These are phyloP conservation scores for Claviceps digitariae DNA, from an alignment of 2,329 filamentous ascomycete genomes.

Conservation along the genomic window DNA sequence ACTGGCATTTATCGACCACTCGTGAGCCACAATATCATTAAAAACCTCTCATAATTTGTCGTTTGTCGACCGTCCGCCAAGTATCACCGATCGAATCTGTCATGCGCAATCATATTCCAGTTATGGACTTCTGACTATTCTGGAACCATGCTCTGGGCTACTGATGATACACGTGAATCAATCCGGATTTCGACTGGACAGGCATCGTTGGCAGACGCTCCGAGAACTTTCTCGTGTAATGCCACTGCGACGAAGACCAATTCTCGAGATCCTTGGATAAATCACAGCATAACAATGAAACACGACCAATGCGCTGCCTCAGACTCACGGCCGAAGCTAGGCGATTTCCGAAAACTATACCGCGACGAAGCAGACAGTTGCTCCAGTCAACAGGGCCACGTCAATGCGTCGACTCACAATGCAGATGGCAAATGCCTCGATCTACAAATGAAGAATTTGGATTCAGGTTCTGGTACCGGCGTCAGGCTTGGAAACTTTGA, in stretches of 20 bases:
- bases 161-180: neutral
- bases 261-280: neutral
- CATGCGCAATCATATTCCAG: neutral
- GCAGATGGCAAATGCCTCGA: neutral
- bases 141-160: neutral
- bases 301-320: neutral
- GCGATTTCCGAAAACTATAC: conserved; percentile 4
- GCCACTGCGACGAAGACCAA: neutral
- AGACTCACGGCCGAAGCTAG: conserved; percentile 2
- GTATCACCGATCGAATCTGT: neutral
- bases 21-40: too few species aligned
- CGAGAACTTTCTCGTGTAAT: neutral
- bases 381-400: neutral
- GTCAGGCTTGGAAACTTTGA: conserved; percentile 4
- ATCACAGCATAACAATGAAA: neutral
- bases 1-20: neutral
- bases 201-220: neutral
- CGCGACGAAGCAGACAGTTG: neutral
- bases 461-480: neutral
- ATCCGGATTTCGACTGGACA: neutral
- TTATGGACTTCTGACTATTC: neutral
- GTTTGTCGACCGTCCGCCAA: neutral
- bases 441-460: too few species aligned
- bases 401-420: neutral
- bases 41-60: neutral